These are phyloP conservation scores for Carex kokanica DNA, from an alignment of 176 grass and related monocot genomes.

Conservation along the genomic window DNA sequence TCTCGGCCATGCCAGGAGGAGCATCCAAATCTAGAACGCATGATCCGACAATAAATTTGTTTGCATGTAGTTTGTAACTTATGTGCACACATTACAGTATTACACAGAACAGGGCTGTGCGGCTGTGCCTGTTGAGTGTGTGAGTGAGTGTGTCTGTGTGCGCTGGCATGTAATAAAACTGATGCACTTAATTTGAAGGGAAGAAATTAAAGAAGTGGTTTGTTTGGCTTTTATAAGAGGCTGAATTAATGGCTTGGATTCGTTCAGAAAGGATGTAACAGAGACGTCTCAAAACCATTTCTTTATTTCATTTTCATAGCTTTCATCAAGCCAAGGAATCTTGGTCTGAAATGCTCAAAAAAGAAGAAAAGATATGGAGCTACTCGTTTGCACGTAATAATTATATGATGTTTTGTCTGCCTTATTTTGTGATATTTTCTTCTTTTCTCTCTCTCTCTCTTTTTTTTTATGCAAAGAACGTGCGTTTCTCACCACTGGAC, in stretches of 20 bases:
- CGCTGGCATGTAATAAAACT: conserved; percentile 12
- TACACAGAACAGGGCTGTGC: not conserved
- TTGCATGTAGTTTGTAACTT: conserved; percentile 25
- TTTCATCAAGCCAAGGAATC: conserved; percentile 7
- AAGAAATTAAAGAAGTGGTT: not conserved
- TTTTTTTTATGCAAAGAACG: not conserved
- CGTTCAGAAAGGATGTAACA: conserved; percentile 13
- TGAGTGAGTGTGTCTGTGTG: conserved; percentile 2
- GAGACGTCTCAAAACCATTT: conserved; percentile 11
- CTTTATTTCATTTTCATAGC: conserved; percentile 15
- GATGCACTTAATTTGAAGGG: conserved; percentile 7
- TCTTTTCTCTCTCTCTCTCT: not conserved
- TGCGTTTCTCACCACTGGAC: not conserved
- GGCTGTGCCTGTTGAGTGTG: not conserved
- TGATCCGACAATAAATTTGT: conserved; percentile 18
- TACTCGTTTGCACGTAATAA: not conserved
- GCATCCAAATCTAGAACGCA: conserved; percentile 28
- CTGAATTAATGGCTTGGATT: not conserved
- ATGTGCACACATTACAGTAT: not conserved
- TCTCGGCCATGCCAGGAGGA: conserved; percentile 1
- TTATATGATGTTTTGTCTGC: conserved; percentile 11
- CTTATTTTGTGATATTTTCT: conserved; percentile 2
- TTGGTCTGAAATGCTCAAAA: conserved; percentile 14
- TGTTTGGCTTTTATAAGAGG: conserved; percentile 24
- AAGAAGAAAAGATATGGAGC: conserved; percentile 5